Evolutionary conservation across 257 asterid genomes (phyloP).

Genomic region (Petunia secreta): DNA sequence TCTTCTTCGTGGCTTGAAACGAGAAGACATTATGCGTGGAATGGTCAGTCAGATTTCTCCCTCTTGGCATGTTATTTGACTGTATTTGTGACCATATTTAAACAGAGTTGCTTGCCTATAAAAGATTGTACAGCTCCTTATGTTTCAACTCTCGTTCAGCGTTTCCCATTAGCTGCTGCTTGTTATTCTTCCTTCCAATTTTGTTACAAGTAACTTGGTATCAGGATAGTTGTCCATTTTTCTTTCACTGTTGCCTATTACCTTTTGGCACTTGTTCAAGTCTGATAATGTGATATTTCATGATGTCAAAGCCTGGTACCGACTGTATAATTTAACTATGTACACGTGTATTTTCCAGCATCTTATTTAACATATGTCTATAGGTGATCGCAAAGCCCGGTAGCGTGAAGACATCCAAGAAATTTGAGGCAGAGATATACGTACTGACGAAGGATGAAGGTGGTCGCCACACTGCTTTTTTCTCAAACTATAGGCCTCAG

Average conservation of each 20-base stretch:
- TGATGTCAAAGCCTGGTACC: not conserved
- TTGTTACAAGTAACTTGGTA: constrained; percentile 1
- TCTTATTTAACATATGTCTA: constrained; percentile 15
- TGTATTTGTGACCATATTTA: not conserved
- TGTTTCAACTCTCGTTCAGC: not conserved
- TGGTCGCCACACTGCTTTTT: constrained; percentile 98
- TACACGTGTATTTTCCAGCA: not conserved
- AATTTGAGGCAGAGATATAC: constrained; percentile 94
- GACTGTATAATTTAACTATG: not conserved
- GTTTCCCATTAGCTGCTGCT: not conserved
- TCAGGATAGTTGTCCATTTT: not conserved
- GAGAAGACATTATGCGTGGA: constrained; percentile 90
- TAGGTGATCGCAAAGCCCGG: constrained; percentile 96
- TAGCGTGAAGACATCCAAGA: constrained; percentile 82
- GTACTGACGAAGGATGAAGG: constrained; percentile 99
- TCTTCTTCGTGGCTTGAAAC: constrained; percentile 93
- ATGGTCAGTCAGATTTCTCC: constrained; percentile 62
- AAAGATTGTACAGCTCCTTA: not conserved
- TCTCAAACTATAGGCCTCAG: constrained; percentile 94
- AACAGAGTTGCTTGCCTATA: not conserved
- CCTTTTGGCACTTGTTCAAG: not conserved
- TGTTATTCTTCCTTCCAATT: not conserved
- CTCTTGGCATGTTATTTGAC: not conserved
- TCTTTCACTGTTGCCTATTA: not conserved
- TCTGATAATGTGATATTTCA: constrained; percentile 11